Evolutionary conservation across 129 eudicot genomes (phyloP).

Genomic region (Gnaphalium uliginosum): DNA sequence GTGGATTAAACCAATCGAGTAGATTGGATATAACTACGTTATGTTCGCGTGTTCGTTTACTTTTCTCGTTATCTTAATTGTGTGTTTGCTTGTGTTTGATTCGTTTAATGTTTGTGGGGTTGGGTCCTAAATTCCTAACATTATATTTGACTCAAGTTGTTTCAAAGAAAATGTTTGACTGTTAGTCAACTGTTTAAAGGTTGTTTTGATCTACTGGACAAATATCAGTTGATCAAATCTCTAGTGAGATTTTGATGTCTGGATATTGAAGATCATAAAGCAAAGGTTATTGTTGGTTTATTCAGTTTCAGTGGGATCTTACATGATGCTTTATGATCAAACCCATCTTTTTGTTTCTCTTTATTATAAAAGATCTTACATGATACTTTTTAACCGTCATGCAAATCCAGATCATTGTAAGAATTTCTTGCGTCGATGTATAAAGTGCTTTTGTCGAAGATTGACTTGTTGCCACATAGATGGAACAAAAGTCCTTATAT

Average conservation of each 20-base stretch:
- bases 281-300: constrained; percentile 33
- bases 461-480: background rate
- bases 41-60: no score
- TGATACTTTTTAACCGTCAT: background rate
- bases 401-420: background rate
- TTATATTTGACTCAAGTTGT: no score
- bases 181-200: background rate
- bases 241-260: constrained; percentile 18
- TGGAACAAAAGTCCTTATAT: background rate
- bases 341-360: background rate
- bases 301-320: constrained; percentile 35
- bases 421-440: background rate
- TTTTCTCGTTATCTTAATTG: no score
- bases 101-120: no score
- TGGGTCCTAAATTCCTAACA: no score
- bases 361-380: background rate
- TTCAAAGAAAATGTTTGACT: background rate
- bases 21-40: no score
- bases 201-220: background rate
- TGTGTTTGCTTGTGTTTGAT: no score
- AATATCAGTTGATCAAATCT: background rate
- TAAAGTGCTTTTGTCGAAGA: background rate
- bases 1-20: no score
- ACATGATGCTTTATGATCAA: constrained; percentile 18
- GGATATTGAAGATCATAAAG: constrained; percentile 29